phyloP scores from a whole-genome alignment of 78 protist species.

The Dictyostelium purpureum region DNA sequence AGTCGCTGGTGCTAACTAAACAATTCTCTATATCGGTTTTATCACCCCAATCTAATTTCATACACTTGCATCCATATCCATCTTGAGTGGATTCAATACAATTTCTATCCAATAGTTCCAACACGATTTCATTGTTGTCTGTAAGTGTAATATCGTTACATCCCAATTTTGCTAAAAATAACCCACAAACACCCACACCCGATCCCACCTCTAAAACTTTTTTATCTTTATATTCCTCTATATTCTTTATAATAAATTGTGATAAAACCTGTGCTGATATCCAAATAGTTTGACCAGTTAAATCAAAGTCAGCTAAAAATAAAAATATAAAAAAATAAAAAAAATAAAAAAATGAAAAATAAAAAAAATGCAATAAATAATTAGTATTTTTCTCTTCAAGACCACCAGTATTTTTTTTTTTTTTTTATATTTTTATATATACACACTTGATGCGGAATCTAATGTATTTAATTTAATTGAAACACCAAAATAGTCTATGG shows the following conservation, averaged over 20 bases:
- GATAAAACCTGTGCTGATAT: conserved; percentile 45
- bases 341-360: neutral
- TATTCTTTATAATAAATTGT: conserved; percentile 30
- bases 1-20: neutral
- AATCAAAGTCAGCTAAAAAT: conserved; percentile 25
- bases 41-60: conserved; percentile 55
- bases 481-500: conserved; percentile 20
- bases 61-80: conserved; percentile 35
- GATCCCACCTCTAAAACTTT: conserved; percentile 43
- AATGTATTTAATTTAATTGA: conserved; percentile 14
- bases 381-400: too few species aligned
- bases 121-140: conserved; percentile 52
- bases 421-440: neutral
- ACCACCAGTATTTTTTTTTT: too few species aligned
- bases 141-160: conserved; percentile 20
- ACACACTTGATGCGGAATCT: conserved; percentile 40
- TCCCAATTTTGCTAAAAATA: conserved; percentile 35
- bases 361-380: neutral
- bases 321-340: neutral
- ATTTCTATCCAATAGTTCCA: conserved; percentile 38
- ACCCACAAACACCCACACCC: conserved; percentile 70
- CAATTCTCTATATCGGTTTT: conserved; percentile 11
- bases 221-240: neutral
- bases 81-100: neutral
- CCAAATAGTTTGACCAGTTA: conserved; percentile 74